Conservation (phyloP, 2,329 filamentous ascomycete species). For the Raffaelea albimanens region DNA sequence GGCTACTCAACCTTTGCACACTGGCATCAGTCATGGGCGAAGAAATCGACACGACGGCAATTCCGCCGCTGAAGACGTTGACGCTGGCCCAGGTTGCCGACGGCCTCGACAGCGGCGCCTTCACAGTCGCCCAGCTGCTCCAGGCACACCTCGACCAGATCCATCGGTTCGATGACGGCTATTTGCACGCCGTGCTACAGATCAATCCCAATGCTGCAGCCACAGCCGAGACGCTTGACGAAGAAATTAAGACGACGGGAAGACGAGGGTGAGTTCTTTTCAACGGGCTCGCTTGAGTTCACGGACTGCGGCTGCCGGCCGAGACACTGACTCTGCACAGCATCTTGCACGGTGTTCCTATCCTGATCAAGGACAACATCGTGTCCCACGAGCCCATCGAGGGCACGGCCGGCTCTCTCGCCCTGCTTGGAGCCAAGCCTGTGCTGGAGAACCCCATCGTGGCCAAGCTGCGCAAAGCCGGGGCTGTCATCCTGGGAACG, state of each 20-base stretch:
- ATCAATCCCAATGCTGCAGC: constrained; percentile 27
- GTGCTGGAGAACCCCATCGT: constrained; percentile 14
- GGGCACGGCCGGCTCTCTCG: constrained; percentile 54
- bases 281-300: too few species aligned
- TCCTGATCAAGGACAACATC: constrained; percentile 50
- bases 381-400: constrained; percentile 41
- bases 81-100: constrained; percentile 22
- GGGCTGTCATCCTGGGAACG: constrained; percentile 9
- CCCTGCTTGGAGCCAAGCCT: constrained; percentile 31
- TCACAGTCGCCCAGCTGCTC: constrained; percentile 28
- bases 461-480: constrained; percentile 7
- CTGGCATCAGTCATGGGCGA: too few species aligned
- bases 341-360: constrained; percentile 9
- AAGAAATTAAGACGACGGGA: constrained; percentile 13
- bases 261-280: constrained; percentile 10
- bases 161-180: constrained; percentile 20
- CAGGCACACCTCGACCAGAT: constrained; percentile 21
- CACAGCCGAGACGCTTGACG: constrained; percentile 27
- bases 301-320: too few species aligned
- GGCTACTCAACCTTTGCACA: too few species aligned
- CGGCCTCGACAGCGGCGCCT: constrained; percentile 21
- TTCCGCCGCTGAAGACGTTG: constrained; percentile 24
- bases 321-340: neutral
- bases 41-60: neutral
- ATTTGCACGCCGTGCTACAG: constrained; percentile 23